These are phyloP conservation scores for Macrolepiota dolichaula DNA, from an alignment of 768 basidiomycete species.

Conservation along the genomic window DNA sequence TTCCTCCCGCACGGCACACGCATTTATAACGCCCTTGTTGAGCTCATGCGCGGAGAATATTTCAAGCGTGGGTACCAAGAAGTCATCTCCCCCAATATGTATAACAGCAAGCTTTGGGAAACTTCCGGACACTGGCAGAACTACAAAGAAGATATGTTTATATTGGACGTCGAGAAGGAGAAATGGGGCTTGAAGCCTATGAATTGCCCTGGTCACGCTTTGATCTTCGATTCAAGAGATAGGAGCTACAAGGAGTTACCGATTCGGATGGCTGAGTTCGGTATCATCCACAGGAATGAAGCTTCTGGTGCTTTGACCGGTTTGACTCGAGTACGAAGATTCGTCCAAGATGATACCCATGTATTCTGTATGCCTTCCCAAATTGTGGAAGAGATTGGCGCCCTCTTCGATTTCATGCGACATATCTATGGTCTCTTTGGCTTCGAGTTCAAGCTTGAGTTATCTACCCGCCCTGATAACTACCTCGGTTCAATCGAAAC, in stretches of 20 bases:
- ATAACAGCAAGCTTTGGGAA: constrained; percentile 94
- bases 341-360: constrained; percentile 98
- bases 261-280: constrained; percentile 97
- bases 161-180: constrained; percentile 92
- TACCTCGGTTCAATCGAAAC: constrained; percentile 85
- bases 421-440: constrained; percentile 93
- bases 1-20: constrained; percentile 96
- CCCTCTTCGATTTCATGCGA: constrained; percentile 93
- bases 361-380: constrained; percentile 97
- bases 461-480: constrained; percentile 96
- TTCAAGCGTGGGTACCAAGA: constrained; percentile 95
- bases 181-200: constrained; percentile 96
- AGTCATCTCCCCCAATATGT: constrained; percentile 99
- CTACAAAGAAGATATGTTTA: constrained; percentile 98
- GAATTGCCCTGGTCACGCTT: constrained; percentile 98
- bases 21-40: constrained; percentile 91
- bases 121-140: constrained; percentile 98
- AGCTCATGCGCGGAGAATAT: constrained; percentile 94
- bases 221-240: constrained; percentile 94
- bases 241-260: constrained; percentile 94
- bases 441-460: constrained; percentile 88
- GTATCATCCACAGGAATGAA: constrained; percentile 95
- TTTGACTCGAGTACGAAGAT: constrained; percentile 87
- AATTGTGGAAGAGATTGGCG: constrained; percentile 82
- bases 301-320: constrained; percentile 93